Conservation (phyloP, 768 basidiomycete genomes). For the Tephrocybe sp. region DNA sequence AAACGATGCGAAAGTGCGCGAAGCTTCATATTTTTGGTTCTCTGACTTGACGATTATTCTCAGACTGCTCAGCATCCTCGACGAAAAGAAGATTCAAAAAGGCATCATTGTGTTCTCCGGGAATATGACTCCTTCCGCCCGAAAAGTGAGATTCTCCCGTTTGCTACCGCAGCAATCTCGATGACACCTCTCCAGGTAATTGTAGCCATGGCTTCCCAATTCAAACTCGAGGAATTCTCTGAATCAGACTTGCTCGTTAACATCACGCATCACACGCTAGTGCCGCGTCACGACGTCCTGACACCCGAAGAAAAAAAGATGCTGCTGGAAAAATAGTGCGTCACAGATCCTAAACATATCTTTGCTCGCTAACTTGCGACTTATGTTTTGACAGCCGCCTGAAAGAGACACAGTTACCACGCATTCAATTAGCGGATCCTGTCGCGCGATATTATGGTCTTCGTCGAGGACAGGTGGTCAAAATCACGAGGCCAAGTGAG, state of each 20-base stretch:
- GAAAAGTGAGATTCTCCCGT: slow-evolving; percentile 60
- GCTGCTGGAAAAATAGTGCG: slow-evolving; percentile 91
- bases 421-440: slow-evolving; percentile 94
- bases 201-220: slow-evolving; percentile 82
- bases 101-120: slow-evolving; percentile 96
- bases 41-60: slow-evolving; percentile 5
- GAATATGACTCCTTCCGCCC: slow-evolving; percentile 95
- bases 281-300: slow-evolving; percentile 90
- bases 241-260: slow-evolving; percentile 97
- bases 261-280: slow-evolving; percentile 93
- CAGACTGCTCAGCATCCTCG: slow-evolving; percentile 86
- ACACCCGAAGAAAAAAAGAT: slow-evolving; percentile 81
- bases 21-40: neutral
- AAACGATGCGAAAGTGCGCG: slow-evolving; percentile 94
- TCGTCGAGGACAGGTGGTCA: slow-evolving; percentile 93
- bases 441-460: slow-evolving; percentile 99
- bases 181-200: slow-evolving; percentile 63
- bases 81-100: slow-evolving; percentile 85
- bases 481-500: slow-evolving; percentile 96
- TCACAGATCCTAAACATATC: slow-evolving; percentile 19
- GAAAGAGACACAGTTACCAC: slow-evolving; percentile 96
- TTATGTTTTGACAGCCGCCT: slow-evolving; percentile 63
- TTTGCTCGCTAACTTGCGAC: slow-evolving; percentile 5
- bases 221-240: slow-evolving; percentile 92
- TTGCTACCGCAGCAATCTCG: slow-evolving; percentile 9